Conservation (phyloP, 2,329 filamentous ascomycete genomes). For the Bipolaris gigantea region DNA sequence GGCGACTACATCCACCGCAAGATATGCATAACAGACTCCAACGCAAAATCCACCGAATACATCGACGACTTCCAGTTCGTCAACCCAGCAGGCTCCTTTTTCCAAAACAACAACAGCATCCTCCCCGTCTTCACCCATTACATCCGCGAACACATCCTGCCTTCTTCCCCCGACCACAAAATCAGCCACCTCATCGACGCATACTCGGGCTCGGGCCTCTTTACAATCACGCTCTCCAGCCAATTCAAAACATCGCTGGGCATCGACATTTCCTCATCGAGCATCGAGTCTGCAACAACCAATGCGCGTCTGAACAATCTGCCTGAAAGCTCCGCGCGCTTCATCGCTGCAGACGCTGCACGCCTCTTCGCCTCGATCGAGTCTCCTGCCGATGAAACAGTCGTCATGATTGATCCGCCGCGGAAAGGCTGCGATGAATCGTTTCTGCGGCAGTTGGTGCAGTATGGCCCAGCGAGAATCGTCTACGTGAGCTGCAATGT, state of each 20-base stretch:
- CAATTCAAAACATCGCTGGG: constrained; percentile 80
- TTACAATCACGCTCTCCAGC: constrained; percentile 88
- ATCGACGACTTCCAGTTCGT: constrained; percentile 81
- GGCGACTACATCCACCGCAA: constrained; percentile 73
- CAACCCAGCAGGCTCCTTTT: constrained; percentile 92
- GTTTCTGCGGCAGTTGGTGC: constrained; percentile 79
- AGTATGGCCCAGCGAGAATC: constrained; percentile 75
- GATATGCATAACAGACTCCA: constrained; percentile 84
- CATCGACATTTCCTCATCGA: constrained; percentile 82
- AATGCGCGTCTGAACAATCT: constrained; percentile 82
- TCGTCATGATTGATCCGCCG: constrained; percentile 95
- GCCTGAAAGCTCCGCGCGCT: constrained; percentile 67
- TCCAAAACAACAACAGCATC: constrained; percentile 99
- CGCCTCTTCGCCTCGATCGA: constrained; percentile 76
- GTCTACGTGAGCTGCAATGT: constrained; percentile 98
- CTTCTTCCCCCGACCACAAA: constrained; percentile 41
- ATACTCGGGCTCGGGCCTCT: constrained; percentile 95
- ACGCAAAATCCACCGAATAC: constrained; percentile 82
- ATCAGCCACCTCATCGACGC: constrained; percentile 92
- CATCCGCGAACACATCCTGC: constrained; percentile 77
- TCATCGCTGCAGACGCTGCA: constrained; percentile 86
- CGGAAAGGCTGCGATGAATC: constrained; percentile 88
- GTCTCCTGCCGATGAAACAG: constrained; percentile 78
- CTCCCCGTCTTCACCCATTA: constrained; percentile 83
- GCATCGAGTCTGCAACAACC: constrained; percentile 74